These are phyloP conservation scores for Colletotrichum lini DNA, from an alignment of 2,329 filamentous ascomycete species.

Conservation along the genomic window DNA sequence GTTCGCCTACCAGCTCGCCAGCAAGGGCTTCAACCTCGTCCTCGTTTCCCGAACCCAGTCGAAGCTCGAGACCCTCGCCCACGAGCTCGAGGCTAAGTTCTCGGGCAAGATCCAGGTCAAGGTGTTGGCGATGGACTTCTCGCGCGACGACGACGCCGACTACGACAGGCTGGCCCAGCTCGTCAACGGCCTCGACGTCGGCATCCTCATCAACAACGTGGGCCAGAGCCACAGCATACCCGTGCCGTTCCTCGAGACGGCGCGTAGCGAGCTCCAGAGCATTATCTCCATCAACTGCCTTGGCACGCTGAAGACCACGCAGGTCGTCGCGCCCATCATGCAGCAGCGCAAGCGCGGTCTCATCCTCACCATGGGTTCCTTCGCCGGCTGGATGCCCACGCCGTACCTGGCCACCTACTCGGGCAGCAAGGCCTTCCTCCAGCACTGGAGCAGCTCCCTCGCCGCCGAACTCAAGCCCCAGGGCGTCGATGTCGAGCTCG, in stretches of 20 bases:
- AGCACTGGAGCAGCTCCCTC: slow-evolving; percentile 93
- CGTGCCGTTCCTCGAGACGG: slow-evolving; percentile 86
- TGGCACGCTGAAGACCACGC: slow-evolving; percentile 89
- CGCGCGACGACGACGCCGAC: slow-evolving; percentile 82
- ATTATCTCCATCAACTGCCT: slow-evolving; percentile 97
- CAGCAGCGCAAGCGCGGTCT: slow-evolving; percentile 82
- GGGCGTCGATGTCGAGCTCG: slow-evolving; percentile 90
- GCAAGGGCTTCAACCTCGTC: slow-evolving; percentile 93
- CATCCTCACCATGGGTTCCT: slow-evolving; percentile 97
- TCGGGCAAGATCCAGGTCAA: slow-evolving; percentile 78
- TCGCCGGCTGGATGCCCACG: slow-evolving; percentile 92
- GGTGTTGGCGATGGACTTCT: slow-evolving; percentile 92
- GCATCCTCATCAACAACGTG: slow-evolving; percentile 96
- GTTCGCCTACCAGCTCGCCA: slow-evolving; percentile 90
- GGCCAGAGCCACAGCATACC: slow-evolving; percentile 95
- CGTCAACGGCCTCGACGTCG: slow-evolving; percentile 82
- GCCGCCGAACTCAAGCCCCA: slow-evolving; percentile 85
- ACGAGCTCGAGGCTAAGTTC: slow-evolving; percentile 81
- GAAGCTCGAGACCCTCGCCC: slow-evolving; percentile 84
- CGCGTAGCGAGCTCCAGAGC: slow-evolving; percentile 83
- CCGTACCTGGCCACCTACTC: slow-evolving; percentile 96
- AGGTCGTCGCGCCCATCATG: slow-evolving; percentile 88
- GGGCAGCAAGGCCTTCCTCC: slow-evolving; percentile 97
- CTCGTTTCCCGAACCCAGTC: slow-evolving; percentile 96
- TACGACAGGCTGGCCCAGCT: slow-evolving; percentile 81